Evolutionary conservation across 2,329 filamentous ascomycete species (phyloP).

Genomic region (Verticillium albo-atrum): DNA sequence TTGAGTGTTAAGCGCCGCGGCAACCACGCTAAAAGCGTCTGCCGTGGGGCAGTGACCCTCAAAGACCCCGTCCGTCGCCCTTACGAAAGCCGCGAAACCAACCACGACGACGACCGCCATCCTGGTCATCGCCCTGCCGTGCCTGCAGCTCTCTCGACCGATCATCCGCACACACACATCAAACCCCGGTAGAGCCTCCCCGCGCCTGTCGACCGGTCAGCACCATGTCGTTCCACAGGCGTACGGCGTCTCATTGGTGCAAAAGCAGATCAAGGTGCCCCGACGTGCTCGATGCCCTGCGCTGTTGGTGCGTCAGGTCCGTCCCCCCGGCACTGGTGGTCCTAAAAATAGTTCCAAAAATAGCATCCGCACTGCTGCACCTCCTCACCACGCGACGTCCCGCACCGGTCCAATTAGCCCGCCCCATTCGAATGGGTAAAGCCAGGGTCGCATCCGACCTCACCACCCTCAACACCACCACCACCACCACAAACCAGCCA

Average conservation of each 20-base stretch:
- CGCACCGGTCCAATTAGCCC: conserved; percentile 4
- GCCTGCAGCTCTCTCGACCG: neutral
- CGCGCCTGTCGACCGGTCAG: neutral
- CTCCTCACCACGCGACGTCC: neutral
- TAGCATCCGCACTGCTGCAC: neutral
- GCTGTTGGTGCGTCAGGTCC: neutral
- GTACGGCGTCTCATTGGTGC: neutral
- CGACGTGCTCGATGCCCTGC: neutral
- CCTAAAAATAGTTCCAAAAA: neutral
- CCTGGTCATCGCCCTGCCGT: neutral
- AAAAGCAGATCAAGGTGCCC: neutral
- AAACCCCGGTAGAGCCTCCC: neutral
- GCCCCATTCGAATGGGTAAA: conserved; percentile 5
- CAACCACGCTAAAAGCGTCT: neutral
- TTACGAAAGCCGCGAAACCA: neutral
- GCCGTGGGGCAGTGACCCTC: neutral
- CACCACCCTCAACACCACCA: conserved; percentile 1
- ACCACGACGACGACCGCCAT: neutral
- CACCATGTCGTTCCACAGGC: neutral
- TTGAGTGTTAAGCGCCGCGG: neutral
- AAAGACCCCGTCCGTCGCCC: neutral
- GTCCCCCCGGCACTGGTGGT: neutral
- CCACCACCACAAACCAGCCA: neutral
- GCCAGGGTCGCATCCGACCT: neutral
- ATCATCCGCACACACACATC: neutral